Percentiles rank a stretch among this genome's conserved stretches.
phyloP scores from a whole-genome alignment of 2,329 filamentous ascomycete species.

The Exophiala mesophila region DNA sequence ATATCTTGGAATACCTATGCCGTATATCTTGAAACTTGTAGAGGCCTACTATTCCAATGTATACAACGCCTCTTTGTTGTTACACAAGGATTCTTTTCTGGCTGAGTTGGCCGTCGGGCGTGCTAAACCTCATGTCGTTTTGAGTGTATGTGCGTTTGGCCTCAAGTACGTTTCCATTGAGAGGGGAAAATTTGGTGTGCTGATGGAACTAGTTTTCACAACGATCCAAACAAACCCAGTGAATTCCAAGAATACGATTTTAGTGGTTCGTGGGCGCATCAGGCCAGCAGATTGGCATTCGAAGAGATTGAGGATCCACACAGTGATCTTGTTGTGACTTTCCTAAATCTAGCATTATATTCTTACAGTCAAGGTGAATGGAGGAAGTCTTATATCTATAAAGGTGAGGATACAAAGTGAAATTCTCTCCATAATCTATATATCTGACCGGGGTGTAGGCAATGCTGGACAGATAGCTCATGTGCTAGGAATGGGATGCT shows the following conservation, averaged over 20 bases:
- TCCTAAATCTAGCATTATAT: slow-evolving; percentile 8
- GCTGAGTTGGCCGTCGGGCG: slow-evolving; percentile 3
- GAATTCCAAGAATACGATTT: slow-evolving; percentile 11
- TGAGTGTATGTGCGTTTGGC: slow-evolving; percentile 15
- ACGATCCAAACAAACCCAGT: slow-evolving; percentile 7
- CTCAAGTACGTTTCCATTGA: slow-evolving; percentile 7
- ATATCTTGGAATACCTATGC: slow-evolving; percentile 8
- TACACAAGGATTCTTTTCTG: slow-evolving; percentile 9
- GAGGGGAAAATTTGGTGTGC: not conserved
- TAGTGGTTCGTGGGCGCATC: slow-evolving; percentile 12
- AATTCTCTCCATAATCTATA: too few relatives aligned
- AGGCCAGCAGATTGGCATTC: slow-evolving; percentile 11
- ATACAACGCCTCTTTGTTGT: slow-evolving; percentile 10
- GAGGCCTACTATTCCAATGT: slow-evolving; percentile 12
- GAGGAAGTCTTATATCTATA: slow-evolving; percentile 7
- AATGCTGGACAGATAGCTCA: slow-evolving; percentile 5
- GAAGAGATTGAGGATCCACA: slow-evolving; percentile 6
- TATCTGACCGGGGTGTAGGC: too few relatives aligned
- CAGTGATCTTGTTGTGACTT: slow-evolving; percentile 14
- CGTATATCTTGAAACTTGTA: slow-evolving; percentile 10
- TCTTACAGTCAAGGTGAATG: slow-evolving; percentile 15
- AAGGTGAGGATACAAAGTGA: slow-evolving; percentile 6
- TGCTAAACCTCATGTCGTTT: slow-evolving; percentile 8
- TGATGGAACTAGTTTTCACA: slow-evolving; percentile 8
- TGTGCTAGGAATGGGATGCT: slow-evolving; percentile 1